Conservation (phyloP, 192 early-diverging fungal species). For the Coemansia sp. region DNA sequence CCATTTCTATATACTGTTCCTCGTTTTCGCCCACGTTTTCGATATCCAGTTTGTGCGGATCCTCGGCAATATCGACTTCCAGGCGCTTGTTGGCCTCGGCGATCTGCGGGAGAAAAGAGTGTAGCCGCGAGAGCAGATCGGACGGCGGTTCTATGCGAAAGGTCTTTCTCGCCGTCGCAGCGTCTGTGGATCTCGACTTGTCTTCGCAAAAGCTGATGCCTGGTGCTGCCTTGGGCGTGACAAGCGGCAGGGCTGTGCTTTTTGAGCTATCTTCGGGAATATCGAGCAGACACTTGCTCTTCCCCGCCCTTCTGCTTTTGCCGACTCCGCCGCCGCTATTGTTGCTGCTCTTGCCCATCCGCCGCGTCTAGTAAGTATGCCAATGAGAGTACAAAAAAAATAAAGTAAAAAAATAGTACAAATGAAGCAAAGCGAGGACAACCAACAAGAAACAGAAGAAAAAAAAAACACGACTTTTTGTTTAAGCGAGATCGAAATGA, state of each 20-base stretch:
- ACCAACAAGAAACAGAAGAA: not conserved
- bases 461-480: not conserved
- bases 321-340: not conserved
- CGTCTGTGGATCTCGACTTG: conserved; percentile 2
- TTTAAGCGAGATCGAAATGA: not conserved
- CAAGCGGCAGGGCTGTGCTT: not conserved
- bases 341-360: not conserved
- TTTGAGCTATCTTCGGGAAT: conserved; percentile 5
- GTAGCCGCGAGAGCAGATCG: conserved; percentile 41
- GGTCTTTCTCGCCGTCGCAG: conserved; percentile 21
- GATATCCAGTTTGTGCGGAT: conserved; percentile 42
- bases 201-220: not conserved
- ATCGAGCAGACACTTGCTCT: conserved; percentile 18
- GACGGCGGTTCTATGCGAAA: conserved; percentile 47
- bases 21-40: conserved; percentile 43
- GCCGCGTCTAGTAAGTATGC: not conserved
- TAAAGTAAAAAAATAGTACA: conserved; percentile 1
- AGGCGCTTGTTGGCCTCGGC: conserved; percentile 50
- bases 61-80: conserved; percentile 23
- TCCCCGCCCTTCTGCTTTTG: not conserved
- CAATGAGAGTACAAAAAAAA: not conserved
- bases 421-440: not conserved
- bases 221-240: not conserved
- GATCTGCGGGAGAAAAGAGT: conserved; percentile 51
- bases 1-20: conserved; percentile 54